A percentile compares a stretch with the other conserved stretches of the same genome.
phyloP scores from a whole-genome alignment of 768 basidiomycete genomes.

The Galerina marginata region DNA sequence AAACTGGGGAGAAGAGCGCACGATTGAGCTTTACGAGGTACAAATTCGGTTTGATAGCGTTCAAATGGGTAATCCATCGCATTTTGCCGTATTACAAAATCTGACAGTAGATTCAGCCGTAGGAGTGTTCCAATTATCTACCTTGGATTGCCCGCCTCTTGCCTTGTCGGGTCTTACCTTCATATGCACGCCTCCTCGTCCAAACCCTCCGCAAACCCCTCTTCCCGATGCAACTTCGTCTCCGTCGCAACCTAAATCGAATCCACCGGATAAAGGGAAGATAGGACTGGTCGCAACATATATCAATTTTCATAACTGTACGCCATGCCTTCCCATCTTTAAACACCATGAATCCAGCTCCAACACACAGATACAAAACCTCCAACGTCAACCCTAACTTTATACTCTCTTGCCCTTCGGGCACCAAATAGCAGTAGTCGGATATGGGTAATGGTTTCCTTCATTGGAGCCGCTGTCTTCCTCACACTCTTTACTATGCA shows the following conservation, averaged over 20 bases:
- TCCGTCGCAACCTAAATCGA: constrained; percentile 21
- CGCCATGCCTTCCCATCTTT: constrained; percentile 21
- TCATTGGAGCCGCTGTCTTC: neutral
- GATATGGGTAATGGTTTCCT: neutral
- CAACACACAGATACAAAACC: constrained; percentile 34
- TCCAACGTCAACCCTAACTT: constrained; percentile 44
- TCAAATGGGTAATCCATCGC: constrained; percentile 39
- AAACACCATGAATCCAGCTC: constrained; percentile 3
- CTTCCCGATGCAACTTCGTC: constrained; percentile 22
- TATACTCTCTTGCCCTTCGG: constrained; percentile 37
- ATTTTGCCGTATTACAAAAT: neutral
- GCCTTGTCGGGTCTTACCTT: constrained; percentile 45
- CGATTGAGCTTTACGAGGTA: constrained; percentile 67
- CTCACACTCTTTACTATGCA: constrained; percentile 20
- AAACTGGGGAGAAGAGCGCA: constrained; percentile 61
- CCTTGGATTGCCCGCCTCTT: constrained; percentile 12
- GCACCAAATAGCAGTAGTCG: constrained; percentile 5
- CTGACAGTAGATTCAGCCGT: constrained; percentile 9
- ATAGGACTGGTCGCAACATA: constrained; percentile 58
- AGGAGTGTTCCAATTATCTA: constrained; percentile 5
- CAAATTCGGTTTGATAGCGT: constrained; percentile 52
- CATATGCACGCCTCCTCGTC: constrained; percentile 42
- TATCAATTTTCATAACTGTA: constrained; percentile 70
- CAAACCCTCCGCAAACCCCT: constrained; percentile 22
- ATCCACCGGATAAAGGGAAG: constrained; percentile 29